Evolutionary conservation across 192 early-diverging fungal genomes (phyloP).

Genomic region (Cladochytrium replicatum): DNA sequence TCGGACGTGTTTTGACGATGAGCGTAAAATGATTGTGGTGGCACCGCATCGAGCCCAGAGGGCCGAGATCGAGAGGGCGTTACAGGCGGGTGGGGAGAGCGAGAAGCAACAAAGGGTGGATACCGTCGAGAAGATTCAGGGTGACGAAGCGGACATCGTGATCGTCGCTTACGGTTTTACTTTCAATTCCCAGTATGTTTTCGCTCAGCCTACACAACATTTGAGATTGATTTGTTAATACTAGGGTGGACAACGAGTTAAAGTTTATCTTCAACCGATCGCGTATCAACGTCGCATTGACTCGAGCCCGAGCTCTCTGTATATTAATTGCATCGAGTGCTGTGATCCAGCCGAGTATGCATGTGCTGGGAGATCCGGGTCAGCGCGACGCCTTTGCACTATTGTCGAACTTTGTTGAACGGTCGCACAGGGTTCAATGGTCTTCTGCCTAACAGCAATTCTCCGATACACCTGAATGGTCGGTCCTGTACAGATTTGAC

Average conservation of each 20-base stretch:
- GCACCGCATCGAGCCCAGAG: conserved; percentile 28
- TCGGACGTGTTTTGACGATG: neutral
- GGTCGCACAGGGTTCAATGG: no score
- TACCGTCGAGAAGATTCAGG: conserved; percentile 31
- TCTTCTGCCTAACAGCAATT: no score
- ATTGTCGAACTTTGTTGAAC: conserved; percentile 10
- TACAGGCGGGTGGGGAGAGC: neutral
- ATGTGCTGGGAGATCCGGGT: conserved; percentile 2
- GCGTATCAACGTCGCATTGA: conserved; percentile 29
- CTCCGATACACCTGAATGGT: no score
- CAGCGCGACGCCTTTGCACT: conserved; percentile 16
- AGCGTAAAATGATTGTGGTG: conserved; percentile 20
- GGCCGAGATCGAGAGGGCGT: neutral
- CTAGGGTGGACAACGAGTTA: conserved; percentile 20
- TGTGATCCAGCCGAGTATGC: conserved; percentile 10
- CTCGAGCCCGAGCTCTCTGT: conserved; percentile 18
- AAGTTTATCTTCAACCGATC: conserved; percentile 19
- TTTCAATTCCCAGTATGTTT: conserved; percentile 4
- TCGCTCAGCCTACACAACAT: neutral
- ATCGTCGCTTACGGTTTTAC: conserved; percentile 47
- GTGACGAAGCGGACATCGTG: conserved; percentile 42
- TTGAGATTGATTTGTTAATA: neutral
- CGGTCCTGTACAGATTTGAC: no score
- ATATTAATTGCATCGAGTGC: conserved; percentile 13
- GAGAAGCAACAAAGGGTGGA: conserved; percentile 10